Evolutionary conservation across 306 rosid genomes (phyloP).

Genomic region (Psophocarpus tetragonolobus): DNA sequence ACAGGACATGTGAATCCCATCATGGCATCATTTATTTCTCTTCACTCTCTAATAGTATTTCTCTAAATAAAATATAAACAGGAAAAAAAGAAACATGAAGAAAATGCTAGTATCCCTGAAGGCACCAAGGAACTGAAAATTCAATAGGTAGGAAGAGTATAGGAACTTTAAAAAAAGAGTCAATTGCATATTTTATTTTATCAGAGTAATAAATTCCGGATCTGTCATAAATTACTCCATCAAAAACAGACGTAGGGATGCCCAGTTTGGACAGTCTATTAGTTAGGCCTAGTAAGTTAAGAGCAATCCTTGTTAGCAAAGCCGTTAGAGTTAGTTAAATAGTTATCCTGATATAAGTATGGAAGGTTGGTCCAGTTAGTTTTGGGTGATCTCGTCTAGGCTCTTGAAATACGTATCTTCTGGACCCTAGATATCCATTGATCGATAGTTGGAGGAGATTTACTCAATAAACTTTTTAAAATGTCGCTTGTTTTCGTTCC

Average conservation of each 20-base stretch:
- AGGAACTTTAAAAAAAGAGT: background rate
- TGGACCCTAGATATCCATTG: background rate
- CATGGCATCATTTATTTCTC: background rate
- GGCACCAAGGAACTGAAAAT: background rate
- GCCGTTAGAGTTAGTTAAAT: background rate
- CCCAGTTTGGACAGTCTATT: background rate
- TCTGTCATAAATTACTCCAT: background rate
- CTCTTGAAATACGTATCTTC: background rate
- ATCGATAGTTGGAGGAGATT: background rate
- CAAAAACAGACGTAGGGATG: background rate
- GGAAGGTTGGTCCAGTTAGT: background rate
- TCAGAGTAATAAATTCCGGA: conserved; percentile 4
- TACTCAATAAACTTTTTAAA: background rate
- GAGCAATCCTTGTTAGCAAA: background rate
- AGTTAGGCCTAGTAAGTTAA: background rate
- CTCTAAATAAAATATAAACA: background rate
- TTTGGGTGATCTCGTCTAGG: background rate
- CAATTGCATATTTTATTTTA: background rate
- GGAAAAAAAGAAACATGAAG: background rate
- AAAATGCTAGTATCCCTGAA: background rate
- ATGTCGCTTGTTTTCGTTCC: background rate
- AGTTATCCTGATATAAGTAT: background rate
- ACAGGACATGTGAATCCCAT: conserved; percentile 1
- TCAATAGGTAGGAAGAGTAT: background rate
- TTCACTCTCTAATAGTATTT: background rate